Evolutionary conservation across 345 rosid genomes (phyloP).

Genomic region (Anacardium occidentale): DNA sequence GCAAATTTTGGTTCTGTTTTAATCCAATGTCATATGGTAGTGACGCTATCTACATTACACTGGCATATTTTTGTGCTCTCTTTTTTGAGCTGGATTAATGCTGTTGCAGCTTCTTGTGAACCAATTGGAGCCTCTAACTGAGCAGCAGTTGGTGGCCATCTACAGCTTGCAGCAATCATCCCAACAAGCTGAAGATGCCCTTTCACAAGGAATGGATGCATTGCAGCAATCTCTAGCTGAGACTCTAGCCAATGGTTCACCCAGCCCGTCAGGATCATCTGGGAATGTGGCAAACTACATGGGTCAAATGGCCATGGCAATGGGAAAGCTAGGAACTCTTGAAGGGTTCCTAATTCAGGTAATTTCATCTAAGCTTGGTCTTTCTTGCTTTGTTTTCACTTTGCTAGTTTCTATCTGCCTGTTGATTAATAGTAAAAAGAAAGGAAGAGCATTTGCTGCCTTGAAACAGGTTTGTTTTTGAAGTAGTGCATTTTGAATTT

Average conservation of each 20-base stretch:
- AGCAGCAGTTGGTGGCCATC: conserved; percentile 67
- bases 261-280: conserved; percentile 59
- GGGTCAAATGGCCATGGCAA: conserved; percentile 99
- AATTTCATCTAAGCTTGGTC: conserved; percentile 11
- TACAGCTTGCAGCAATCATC: conserved; percentile 84
- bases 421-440: neutral
- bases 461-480: neutral
- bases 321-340: conserved; percentile 91
- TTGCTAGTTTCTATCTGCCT: neutral
- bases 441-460: neutral
- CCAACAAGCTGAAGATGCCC: conserved; percentile 88
- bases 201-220: conserved; percentile 94
- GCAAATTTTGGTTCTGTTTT: neutral
- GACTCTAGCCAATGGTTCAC: conserved; percentile 75
- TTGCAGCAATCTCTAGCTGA: conserved; percentile 85
- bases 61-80: neutral
- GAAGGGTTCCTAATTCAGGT: conserved; percentile 89
- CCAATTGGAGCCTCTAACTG: conserved; percentile 91
- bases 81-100: conserved; percentile 13
- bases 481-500: neutral
- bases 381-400: neutral
- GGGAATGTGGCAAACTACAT: conserved; percentile 89
- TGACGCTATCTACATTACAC: neutral
- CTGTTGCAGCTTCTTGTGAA: conserved; percentile 67
- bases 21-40: neutral